Conservation (phyloP, 352 stramenopile genomes). For the Thalassiosira mediterranea region DNA sequence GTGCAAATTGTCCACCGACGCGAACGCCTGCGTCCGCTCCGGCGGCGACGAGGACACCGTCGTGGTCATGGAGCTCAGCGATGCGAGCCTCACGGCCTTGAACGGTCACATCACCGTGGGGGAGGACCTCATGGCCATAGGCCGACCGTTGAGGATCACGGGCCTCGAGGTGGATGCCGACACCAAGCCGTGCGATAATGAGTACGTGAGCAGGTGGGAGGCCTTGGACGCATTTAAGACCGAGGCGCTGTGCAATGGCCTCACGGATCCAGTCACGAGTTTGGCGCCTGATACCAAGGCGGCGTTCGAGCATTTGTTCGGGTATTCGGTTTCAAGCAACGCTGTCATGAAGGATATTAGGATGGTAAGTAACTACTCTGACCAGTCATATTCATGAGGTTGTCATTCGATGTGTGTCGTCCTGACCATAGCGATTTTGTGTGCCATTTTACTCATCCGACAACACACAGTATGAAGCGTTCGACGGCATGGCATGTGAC, state of each 20-base stretch:
- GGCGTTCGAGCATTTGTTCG: constrained; percentile 31
- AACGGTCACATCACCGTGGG: constrained; percentile 5
- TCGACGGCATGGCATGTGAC: constrained; percentile 24
- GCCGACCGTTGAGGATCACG: background rate
- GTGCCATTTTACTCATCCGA: background rate
- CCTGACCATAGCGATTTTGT: too few species aligned
- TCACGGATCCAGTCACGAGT: background rate
- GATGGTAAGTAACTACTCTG: constrained; percentile 18
- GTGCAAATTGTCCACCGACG: constrained; percentile 26
- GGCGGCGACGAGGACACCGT: constrained; percentile 29
- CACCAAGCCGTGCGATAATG: background rate
- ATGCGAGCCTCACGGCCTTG: constrained; percentile 8
- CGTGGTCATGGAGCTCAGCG: constrained; percentile 2
- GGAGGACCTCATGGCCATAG: background rate
- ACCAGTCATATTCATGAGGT: too few species aligned
- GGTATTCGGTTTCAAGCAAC: constrained; percentile 36
- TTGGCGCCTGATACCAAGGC: constrained; percentile 1
- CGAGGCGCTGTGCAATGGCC: background rate
- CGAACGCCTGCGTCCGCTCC: constrained; percentile 33
- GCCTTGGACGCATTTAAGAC: background rate
- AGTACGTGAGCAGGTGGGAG: constrained; percentile 6
- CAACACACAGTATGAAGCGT: constrained; percentile 35
- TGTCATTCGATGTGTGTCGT: too few species aligned
- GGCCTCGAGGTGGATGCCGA: background rate
- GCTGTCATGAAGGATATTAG: constrained; percentile 16